A percentile compares a stretch with the other conserved stretches of the same genome.
These are phyloP conservation scores for Lycium ferocissimum DNA, from an alignment of 257 asterid species.

Conservation along the genomic window DNA sequence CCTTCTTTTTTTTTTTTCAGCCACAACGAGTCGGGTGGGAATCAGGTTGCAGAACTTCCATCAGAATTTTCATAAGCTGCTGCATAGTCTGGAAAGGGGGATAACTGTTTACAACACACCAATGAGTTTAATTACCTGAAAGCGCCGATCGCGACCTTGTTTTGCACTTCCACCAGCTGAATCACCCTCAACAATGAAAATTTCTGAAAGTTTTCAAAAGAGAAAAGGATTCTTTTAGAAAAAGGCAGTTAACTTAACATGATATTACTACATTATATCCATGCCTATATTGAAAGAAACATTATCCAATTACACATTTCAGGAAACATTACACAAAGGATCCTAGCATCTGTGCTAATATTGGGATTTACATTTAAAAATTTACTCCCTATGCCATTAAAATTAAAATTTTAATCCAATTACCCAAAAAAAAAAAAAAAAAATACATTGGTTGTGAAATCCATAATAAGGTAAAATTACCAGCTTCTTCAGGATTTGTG, in stretches of 20 bases:
- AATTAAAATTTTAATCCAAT: slow-evolving; percentile 1
- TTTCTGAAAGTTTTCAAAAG: slow-evolving; percentile 56
- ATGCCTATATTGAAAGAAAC: slow-evolving; percentile 6
- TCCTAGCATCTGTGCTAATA: not conserved
- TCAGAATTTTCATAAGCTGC: slow-evolving; percentile 3
- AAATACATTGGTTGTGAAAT: not conserved
- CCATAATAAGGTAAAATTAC: slow-evolving; percentile 43
- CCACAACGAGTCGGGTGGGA: not conserved
- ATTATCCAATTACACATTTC: not conserved
- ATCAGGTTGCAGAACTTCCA: not conserved
- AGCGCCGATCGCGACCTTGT: slow-evolving; percentile 98
- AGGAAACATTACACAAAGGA: not conserved
- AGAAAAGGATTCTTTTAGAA: not conserved
- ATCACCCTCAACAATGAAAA: slow-evolving; percentile 99
- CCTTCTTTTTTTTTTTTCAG: not conserved
- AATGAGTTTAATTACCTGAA: slow-evolving; percentile 68
- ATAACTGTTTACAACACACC: not conserved
- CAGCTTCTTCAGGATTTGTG: slow-evolving; percentile 85
- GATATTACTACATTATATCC: not conserved
- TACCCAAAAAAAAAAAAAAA: not conserved
- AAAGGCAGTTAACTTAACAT: not conserved
- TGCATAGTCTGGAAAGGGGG: not conserved
- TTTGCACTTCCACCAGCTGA: slow-evolving; percentile 99
- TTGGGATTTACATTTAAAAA: not conserved
- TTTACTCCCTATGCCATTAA: slow-evolving; percentile 13